Evolutionary conservation across 2,329 filamentous ascomycete genomes (phyloP).

Genomic region (Fusarium nodosum): DNA sequence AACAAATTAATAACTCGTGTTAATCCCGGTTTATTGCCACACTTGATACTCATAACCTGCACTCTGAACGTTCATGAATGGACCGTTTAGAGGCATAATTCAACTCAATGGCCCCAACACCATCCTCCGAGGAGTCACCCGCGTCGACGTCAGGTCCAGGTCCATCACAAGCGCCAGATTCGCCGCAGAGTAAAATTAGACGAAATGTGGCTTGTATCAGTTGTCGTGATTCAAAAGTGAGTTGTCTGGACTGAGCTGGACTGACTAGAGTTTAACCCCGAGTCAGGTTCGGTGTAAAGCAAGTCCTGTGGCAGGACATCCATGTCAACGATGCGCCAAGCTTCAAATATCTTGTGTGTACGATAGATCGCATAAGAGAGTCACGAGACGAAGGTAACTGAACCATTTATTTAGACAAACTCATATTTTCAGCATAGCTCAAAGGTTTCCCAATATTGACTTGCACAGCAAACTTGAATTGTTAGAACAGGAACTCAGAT

Average conservation of each 20-base stretch:
- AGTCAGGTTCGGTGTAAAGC: slow-evolving; percentile 62
- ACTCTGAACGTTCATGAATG: slow-evolving; percentile 7
- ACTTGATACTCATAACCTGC: slow-evolving; percentile 16
- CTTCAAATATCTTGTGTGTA: slow-evolving; percentile 60
- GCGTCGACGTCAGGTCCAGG: slow-evolving; percentile 44
- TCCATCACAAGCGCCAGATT: slow-evolving; percentile 33
- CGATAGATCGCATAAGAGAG: slow-evolving; percentile 63
- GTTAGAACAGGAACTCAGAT: slow-evolving; percentile 67
- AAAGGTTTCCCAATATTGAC: slow-evolving; percentile 25
- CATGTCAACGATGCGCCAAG: slow-evolving; percentile 62
- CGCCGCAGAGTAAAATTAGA: slow-evolving; percentile 50
- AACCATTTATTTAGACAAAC: not conserved
- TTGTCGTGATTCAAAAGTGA: slow-evolving; percentile 59
- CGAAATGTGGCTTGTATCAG: slow-evolving; percentile 57
- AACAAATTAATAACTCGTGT: slow-evolving; percentile 10
- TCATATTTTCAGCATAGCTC: not conserved
- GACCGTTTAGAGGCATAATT: slow-evolving; percentile 32
- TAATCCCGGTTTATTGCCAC: slow-evolving; percentile 2
- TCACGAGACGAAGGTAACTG: slow-evolving; percentile 60
- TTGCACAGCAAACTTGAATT: slow-evolving; percentile 66
- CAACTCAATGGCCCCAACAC: slow-evolving; percentile 51
- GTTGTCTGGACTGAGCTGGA: slow-evolving; percentile 19
- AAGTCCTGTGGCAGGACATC: slow-evolving; percentile 56
- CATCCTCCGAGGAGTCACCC: slow-evolving; percentile 50
- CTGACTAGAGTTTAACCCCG: slow-evolving; percentile 60